Evolutionary conservation across 257 asterid genomes (phyloP), one percentile per base, ranked within the genome.

Genomic region (Primulina huaijiensis): DNA sequence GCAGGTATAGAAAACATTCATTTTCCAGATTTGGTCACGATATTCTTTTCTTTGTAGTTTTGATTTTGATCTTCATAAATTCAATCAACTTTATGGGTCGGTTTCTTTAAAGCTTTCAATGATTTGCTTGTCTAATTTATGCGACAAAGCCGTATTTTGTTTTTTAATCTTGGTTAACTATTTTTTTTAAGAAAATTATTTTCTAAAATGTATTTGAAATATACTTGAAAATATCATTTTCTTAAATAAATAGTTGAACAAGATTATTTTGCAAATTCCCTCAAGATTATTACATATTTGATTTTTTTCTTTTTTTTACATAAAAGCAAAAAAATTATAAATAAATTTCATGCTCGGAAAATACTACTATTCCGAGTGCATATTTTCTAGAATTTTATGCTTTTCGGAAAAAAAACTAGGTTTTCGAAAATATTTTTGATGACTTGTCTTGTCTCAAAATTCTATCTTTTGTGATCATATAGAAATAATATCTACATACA

Each of bases 81-180:
- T 73, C 83, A 77, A 75, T 83, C 82, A 72, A 52, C 60, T 71
- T 77, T 70, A 76, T 78, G 69, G 71, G 63, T 71, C 67, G 71
- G 65, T 65, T 72, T 65, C 73, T 71, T 78, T 74, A 76, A 81
- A 81, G 82, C 76, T 78, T 78, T 79, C 86, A 84, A 76, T 77
- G 81, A 78, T 83, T 83, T 83, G 83, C 35, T 68, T 75, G 74
- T 71, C 82, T 70, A 73, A 76, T 74, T 74, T 29, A 58, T 77
- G 79, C 79, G 82, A 72, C 52, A 60, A 76, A 21, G 82, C 79
- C 1, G 1, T 23, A 23, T 23, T 23, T 23, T 23, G 25, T 23
- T 23, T 23, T 23, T 23, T 23, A 23, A 23, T 0, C 25, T 23
- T 23, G 25, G 1, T 23, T 1, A 23, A 23, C 1, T 23, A 23